Evolutionary conservation across 257 asterid genomes (phyloP), one percentile per base, ranked within the genome.

Genomic region (Apocynum venetum): DNA sequence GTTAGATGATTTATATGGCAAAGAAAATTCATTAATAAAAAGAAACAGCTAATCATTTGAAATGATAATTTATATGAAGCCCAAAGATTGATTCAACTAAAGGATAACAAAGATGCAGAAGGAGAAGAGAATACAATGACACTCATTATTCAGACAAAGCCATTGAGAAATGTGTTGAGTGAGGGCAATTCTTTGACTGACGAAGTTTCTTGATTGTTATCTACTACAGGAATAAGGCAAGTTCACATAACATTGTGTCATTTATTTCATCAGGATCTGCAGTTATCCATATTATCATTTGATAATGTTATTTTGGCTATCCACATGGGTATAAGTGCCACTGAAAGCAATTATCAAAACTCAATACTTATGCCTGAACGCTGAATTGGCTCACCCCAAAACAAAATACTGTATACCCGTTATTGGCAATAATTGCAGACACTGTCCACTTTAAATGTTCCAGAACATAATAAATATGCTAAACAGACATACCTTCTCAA

Each of bases 401-500:
- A 63, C 6, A 11, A 9, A 0, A 25, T 25, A 57, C 7, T 57
- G 4, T 63, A 14, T 11, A 36, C 20, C 8, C 46, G 12, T 20
- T 12, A n/a, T 56, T 12, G 15, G 12, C 35, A 1, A 36, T 44
- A 63, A 35, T 3, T 35, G 69, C 4, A 35, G 19, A 12, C 14
- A 60, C 9, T 3, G 17, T 35, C 19, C 8, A 63, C 44, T 0
- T 36, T 25, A 25, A 25, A 25, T 25, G 31, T 25, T 9, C 44
- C 38, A 63, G 17, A 35, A 36, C 41, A 61, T 10, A 11, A 31
- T 61, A 36, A 63, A 20, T 15, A 11, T 35, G 17, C 43, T 0
- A 63, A 36, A 20, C 73, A 17, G 53, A 17, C 48, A 41, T 80
- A 88, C 98, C 96, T 94, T 94, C 80, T 94, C 98, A 70, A 94